Evolutionary conservation across 352 stramenopile species (phyloP), one percentile per base, ranked within the genome.

Genomic region (Peronospora belbahrii): DNA sequence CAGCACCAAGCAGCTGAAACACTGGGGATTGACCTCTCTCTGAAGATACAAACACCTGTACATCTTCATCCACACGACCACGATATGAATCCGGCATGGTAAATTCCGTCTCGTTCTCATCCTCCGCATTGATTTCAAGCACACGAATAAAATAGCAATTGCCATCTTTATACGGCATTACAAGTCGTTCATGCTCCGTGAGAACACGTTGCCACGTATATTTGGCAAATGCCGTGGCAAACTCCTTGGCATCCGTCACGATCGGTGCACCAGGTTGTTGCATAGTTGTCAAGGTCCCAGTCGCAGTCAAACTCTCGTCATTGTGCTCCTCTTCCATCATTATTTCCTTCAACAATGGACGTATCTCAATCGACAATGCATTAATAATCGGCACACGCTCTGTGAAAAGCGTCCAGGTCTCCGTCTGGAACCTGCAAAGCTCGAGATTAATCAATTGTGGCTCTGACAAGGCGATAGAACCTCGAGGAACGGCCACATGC

Each of bases 51-150:
- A 79, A 65, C 14, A 92, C 68, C 20, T 71, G 58, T 1, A 63
- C 74, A 15, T 81, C 64, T 54, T 82, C 66, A 33, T 87, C 74
- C 8, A 89, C 61, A 2, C 67, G 33, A 14, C 73, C 77, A 20
- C 80, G 77, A 62, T 83, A 92, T 31, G 76, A 80, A 34, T 92
- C 72, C 4, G 81, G 81, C 81, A 92, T 92, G 3, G 77, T 89
- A 46, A 85, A 86, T 15, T 92, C 81, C 0, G 77, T 92, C 53
- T 92, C 81, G 33, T 67, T 59, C 18, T 78, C 67, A 41, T 89
- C 81, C 13, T 76, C 61, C 0, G 75, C 81, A 36, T 89, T 75
- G 23, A 89, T 67, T 37, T 83, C 69, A 3, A 88, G 48, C 27
- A 92, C 65, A 17, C 77, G 74, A 22, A 89, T 58, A 39, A 92